phyloP scores from a whole-genome alignment of 305 asterid genomes.

The Nicotiana rustica region DNA sequence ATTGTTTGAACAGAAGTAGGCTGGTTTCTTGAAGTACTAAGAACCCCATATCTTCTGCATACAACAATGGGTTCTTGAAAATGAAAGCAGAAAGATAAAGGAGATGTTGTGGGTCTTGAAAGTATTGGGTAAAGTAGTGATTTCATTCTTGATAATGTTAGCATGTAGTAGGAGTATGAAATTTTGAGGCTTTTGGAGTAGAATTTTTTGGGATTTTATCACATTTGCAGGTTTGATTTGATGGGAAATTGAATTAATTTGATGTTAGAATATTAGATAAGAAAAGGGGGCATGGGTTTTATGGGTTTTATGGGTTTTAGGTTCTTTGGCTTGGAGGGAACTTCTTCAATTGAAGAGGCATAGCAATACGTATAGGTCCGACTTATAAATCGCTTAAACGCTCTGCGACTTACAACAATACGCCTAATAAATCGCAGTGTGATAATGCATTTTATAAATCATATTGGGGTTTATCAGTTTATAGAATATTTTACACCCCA shows the following conservation, averaged over 20 bases:
- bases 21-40: slow-evolving; percentile 39
- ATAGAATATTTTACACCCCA: too few species aligned
- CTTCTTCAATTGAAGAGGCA: background rate
- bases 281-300: slow-evolving; percentile 20
- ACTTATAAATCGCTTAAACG: too few species aligned
- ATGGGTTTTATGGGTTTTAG: slow-evolving; percentile 26
- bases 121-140: background rate
- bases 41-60: slow-evolving; percentile 5
- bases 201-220: background rate
- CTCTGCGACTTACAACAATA: too few species aligned
- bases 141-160: slow-evolving; percentile 37
- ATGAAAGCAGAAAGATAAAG: background rate
- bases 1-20: slow-evolving; percentile 39
- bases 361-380: too few species aligned
- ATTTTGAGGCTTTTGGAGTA: background rate
- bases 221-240: background rate
- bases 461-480: too few species aligned
- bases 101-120: background rate
- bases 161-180: background rate
- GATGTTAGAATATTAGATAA: background rate
- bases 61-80: slow-evolving; percentile 33
- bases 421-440: too few species aligned
- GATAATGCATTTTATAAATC: too few species aligned
- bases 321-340: background rate
- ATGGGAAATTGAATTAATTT: background rate